phyloP scores from a whole-genome alignment of 306 rosid genomes.

The Vigna nakashimae region DNA sequence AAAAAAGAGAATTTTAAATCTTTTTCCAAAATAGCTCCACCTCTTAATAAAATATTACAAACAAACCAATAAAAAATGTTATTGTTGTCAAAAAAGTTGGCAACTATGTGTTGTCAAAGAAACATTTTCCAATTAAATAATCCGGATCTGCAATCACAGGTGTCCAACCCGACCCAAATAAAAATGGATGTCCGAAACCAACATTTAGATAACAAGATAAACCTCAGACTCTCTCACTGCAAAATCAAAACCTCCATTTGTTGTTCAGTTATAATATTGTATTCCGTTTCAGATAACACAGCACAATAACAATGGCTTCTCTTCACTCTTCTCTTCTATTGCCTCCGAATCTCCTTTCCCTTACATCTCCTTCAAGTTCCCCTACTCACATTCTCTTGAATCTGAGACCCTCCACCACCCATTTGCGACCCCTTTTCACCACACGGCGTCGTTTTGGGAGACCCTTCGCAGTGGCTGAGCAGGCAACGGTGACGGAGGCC shows the following conservation, averaged over 20 bases:
- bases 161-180: conserved; percentile 20
- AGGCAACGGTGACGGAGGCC: conserved; percentile 53
- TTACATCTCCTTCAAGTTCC: conserved; percentile 44
- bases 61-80: too few species aligned
- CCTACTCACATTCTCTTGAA: conserved; percentile 37
- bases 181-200: neutral
- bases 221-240: neutral
- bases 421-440: conserved; percentile 45
- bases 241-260: neutral
- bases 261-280: neutral
- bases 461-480: conserved; percentile 70
- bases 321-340: conserved; percentile 60
- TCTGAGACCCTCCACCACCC: conserved; percentile 35
- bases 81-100: too few species aligned
- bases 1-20: too few species aligned
- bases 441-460: conserved; percentile 36
- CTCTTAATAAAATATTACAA: too few species aligned
- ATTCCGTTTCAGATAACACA: neutral
- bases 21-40: too few species aligned
- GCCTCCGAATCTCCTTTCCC: conserved; percentile 57
- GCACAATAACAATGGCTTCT: conserved; percentile 63
- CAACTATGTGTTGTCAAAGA: too few species aligned
- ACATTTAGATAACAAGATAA: conserved; percentile 19
- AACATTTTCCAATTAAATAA: too few species aligned
- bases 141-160: neutral